These are phyloP conservation scores for Inosperma sp. DNA, from an alignment of 768 basidiomycete species.

Conservation along the genomic window DNA sequence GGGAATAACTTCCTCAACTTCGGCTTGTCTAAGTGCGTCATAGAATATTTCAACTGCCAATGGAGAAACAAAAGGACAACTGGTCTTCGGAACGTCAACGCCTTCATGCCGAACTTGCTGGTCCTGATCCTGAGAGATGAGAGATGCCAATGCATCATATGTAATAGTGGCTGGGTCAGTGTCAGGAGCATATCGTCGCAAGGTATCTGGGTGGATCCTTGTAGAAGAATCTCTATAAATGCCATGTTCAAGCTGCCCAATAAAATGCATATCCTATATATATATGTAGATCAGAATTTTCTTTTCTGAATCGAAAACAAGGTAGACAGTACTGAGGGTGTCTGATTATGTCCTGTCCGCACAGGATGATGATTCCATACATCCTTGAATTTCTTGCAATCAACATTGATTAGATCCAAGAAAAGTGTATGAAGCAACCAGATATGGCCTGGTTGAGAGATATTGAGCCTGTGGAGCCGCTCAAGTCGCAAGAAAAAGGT, in stretches of 20 bases:
- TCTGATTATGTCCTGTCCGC: background rate
- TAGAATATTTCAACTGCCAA: background rate
- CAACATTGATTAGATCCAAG: constrained; percentile 32
- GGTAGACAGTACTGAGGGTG: constrained; percentile 6
- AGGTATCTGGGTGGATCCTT: background rate
- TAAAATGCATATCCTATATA: background rate
- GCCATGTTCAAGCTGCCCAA: constrained; percentile 5
- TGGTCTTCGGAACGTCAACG: background rate
- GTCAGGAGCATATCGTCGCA: too few species aligned
- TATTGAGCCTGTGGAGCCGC: constrained; percentile 30
- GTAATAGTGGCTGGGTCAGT: background rate
- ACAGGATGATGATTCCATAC: constrained; percentile 42
- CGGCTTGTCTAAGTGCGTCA: background rate
- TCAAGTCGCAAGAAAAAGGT: constrained; percentile 40
- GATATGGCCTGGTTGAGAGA: constrained; percentile 28
- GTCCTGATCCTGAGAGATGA: too few species aligned
- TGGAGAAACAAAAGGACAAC: background rate
- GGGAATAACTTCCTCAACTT: background rate
- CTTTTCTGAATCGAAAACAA: background rate
- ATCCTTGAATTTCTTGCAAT: constrained; percentile 30
- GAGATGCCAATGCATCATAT: too few species aligned
- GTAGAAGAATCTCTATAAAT: background rate
- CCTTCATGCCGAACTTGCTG: too few species aligned
- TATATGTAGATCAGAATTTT: background rate
- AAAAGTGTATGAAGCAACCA: constrained; percentile 42